A percentile compares a stretch with the other conserved stretches of the same genome.
These are phyloP conservation scores for Curvularia spicifera DNA, from an alignment of 2,329 filamentous ascomycete species.

Conservation along the genomic window DNA sequence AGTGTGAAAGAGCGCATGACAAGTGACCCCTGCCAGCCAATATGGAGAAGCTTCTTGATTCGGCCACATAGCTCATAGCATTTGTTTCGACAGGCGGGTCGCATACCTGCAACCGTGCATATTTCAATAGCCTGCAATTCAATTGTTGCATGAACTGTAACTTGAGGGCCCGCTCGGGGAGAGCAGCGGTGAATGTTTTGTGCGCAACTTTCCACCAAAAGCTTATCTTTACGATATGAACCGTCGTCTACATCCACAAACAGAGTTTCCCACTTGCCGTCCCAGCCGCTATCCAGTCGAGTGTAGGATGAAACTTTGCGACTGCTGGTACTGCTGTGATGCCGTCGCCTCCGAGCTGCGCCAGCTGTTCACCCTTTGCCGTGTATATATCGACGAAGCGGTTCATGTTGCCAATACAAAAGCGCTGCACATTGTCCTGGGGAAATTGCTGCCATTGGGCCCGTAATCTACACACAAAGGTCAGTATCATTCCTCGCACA, in stretches of 20 bases:
- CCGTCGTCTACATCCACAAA: constrained; percentile 73
- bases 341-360: constrained; percentile 83
- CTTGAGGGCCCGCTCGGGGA: not conserved
- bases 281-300: constrained; percentile 91
- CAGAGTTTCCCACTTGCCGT: constrained; percentile 92
- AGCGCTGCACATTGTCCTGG: constrained; percentile 79
- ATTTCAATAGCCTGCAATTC: constrained; percentile 4
- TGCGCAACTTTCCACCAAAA: not conserved
- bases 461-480: constrained; percentile 61
- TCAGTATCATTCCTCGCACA: constrained; percentile 20
- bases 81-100: constrained; percentile 1
- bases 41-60: constrained; percentile 14
- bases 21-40: constrained; percentile 8
- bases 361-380: constrained; percentile 81
- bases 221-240: constrained; percentile 7
- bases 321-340: constrained; percentile 96
- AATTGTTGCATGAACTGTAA: constrained; percentile 4
- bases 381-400: constrained; percentile 93
- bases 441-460: constrained; percentile 90
- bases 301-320: constrained; percentile 83
- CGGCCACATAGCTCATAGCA: constrained; percentile 3
- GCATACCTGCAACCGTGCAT: constrained; percentile 5
- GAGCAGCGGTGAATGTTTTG: constrained; percentile 15
- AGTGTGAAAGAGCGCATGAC: not conserved
- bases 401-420: constrained; percentile 97